Percentiles rank a stretch among this genome's conserved stretches.
These are phyloP conservation scores for Fusarium papillatum DNA, from an alignment of 2,329 filamentous ascomycete species.

Conservation along the genomic window DNA sequence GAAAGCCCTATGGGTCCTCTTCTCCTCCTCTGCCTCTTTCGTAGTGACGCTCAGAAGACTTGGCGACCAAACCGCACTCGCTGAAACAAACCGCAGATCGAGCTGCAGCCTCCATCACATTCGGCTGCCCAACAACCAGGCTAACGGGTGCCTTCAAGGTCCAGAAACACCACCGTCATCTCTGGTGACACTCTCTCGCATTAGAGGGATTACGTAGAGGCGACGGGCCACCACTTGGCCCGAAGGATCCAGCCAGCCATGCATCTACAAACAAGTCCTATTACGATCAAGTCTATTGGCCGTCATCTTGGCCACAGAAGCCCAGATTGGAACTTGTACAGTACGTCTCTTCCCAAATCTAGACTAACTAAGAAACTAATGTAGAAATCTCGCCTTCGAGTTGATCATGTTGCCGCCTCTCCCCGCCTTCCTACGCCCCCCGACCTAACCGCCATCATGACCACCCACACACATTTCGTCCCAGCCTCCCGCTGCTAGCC, in stretches of 20 bases:
- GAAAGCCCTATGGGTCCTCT: background rate
- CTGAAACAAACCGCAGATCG: background rate
- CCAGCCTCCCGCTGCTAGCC: conserved; percentile 3
- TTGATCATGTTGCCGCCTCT: background rate
- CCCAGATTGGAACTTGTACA: background rate
- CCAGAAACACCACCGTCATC: background rate
- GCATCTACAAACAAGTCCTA: background rate
- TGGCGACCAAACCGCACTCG: background rate
- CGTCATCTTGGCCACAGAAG: background rate
- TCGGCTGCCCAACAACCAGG: conserved; percentile 1
- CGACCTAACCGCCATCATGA: conserved; percentile 7
- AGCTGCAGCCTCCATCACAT: conserved; percentile 7
- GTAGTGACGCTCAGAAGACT: background rate
- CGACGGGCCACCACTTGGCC: background rate
- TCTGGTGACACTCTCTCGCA: background rate
- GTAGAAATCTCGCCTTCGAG: background rate
- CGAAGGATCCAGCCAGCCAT: background rate
- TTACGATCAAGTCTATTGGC: background rate
- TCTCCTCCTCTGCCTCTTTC: background rate
- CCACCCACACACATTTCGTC: background rate
- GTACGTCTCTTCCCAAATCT: background rate
- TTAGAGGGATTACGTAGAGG: background rate
- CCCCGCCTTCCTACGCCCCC: conserved; percentile 1
- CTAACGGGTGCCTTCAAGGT: background rate
- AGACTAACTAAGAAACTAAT: background rate